Percentiles rank a stretch among this genome's conserved stretches.
Conservation (phyloP, 2,329 filamentous ascomycete species). For the Trichophyton equinum region DNA sequence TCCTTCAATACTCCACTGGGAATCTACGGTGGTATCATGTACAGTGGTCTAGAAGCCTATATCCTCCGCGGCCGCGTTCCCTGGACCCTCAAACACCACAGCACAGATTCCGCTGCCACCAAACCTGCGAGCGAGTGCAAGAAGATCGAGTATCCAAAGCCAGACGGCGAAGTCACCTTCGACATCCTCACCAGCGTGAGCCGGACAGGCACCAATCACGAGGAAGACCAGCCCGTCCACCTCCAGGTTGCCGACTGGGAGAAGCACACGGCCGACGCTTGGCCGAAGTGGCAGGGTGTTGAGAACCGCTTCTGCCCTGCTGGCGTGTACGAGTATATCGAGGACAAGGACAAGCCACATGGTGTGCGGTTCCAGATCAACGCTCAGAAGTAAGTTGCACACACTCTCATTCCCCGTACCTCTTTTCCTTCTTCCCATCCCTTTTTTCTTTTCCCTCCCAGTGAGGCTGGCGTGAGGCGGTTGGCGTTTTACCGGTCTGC, state of each 20-base stretch:
- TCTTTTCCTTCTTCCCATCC: neutral
- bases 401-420: too few relatives aligned
- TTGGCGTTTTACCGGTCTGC: neutral
- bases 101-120: slow-evolving; percentile 64
- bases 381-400: slow-evolving; percentile 69
- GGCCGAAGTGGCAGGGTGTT: slow-evolving; percentile 76
- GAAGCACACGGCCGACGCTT: slow-evolving; percentile 68
- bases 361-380: slow-evolving; percentile 98
- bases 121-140: slow-evolving; percentile 63
- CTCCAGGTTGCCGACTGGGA: slow-evolving; percentile 94
- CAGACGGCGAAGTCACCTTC: slow-evolving; percentile 87
- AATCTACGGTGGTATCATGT: slow-evolving; percentile 77
- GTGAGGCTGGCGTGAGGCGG: neutral
- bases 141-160: slow-evolving; percentile 95
- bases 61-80: slow-evolving; percentile 72
- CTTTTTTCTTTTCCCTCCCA: slow-evolving; percentile 1
- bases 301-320: slow-evolving; percentile 97
- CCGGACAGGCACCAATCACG: slow-evolving; percentile 92
- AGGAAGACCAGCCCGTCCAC: slow-evolving; percentile 96
- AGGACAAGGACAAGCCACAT: slow-evolving; percentile 72
- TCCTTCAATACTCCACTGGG: slow-evolving; percentile 83
- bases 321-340: slow-evolving; percentile 94
- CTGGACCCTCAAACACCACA: slow-evolving; percentile 83
- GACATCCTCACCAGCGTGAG: slow-evolving; percentile 93
- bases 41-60: slow-evolving; percentile 86